A percentile compares a stretch with the other conserved stretches of the same genome.
phyloP scores from a whole-genome alignment of 331 rosid species.

The Cydonia oblonga region DNA sequence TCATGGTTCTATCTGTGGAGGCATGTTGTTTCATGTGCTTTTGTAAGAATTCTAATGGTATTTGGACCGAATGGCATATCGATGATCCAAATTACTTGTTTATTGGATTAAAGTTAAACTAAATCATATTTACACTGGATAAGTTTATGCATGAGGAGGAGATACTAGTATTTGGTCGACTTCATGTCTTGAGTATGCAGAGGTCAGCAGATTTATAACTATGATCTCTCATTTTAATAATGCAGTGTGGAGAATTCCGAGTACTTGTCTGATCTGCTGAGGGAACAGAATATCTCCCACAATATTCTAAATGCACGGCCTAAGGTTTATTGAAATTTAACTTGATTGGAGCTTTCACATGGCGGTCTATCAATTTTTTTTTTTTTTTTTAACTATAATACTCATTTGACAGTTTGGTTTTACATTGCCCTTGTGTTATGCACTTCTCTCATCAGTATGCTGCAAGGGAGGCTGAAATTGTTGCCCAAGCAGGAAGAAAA shows the following conservation, averaged over 20 bases:
- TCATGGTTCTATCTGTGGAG: neutral
- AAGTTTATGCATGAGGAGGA: neutral
- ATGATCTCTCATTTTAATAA: conserved; percentile 20
- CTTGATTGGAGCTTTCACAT: conserved; percentile 5
- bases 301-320: conserved; percentile 94
- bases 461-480: conserved; percentile 87
- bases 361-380: conserved; percentile 1
- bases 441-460: conserved; percentile 52
- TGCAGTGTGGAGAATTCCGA: conserved; percentile 95
- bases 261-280: conserved; percentile 69
- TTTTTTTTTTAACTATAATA: neutral
- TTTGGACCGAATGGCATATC: neutral
- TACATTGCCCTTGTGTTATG: neutral
- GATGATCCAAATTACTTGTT: neutral
- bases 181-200: neutral
- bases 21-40: neutral
- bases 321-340: conserved; percentile 47
- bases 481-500: conserved; percentile 95
- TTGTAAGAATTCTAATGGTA: neutral
- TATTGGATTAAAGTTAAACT: neutral
- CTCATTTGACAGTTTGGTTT: neutral
- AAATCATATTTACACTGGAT: neutral
- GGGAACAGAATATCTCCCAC: conserved; percentile 71
- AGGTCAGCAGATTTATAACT: neutral
- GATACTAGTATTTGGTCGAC: neutral